Base-by-base conservation (phyloP, 2,329 filamentous ascomycete genomes). In the Penicillium sp. region DNA sequence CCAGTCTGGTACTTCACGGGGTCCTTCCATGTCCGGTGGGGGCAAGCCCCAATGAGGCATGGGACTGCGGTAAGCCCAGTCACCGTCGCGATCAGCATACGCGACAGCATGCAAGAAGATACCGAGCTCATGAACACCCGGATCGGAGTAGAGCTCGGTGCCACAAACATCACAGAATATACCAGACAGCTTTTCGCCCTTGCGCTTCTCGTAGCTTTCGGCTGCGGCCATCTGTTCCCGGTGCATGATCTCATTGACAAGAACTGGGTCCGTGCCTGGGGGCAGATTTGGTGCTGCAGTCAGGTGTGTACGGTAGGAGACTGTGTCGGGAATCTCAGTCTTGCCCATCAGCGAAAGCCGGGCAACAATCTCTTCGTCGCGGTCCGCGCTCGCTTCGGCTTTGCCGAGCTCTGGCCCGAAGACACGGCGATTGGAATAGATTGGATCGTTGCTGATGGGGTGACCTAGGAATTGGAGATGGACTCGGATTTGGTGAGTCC, bases 381-480 rank as follows among this genome's bases (percentile, higher is more conserved):
- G 86, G 54, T 91, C 88, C 24, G 83, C 83, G 18, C 81, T 81
- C 3, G 83, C 86, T 47, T 93, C 88, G 13, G 80, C 78, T 46
- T 78, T 83, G 14, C 91, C 94, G 0, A 99, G 84, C 9, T 87
- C 83, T 1, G 87, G 80, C 0, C 94, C 94, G 81, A 96, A 99
- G 10, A 99, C 94, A 54, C 87, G 86, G 69, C 91, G 87, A 70
- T 99, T 99, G 66, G 91, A 92, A 73, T 99, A 99, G 65, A 99
- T 97, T 7, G 94, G 94, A 69, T 99, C 94, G 72, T 99, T 99
- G 60, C 91, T 87, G 64, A 99, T 97, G 1, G 94, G 94, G 69
- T 97, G 90, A 1, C 94, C 94, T 3, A 99, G 80, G 72, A 91
- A 96, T 70, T 99, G 94, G 14, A 99, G 81, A 68, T 99, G 94